Base-by-base conservation (phyloP, 2,329 filamentous ascomycete genomes). In the Aphanoascus verrucosus region DNA sequence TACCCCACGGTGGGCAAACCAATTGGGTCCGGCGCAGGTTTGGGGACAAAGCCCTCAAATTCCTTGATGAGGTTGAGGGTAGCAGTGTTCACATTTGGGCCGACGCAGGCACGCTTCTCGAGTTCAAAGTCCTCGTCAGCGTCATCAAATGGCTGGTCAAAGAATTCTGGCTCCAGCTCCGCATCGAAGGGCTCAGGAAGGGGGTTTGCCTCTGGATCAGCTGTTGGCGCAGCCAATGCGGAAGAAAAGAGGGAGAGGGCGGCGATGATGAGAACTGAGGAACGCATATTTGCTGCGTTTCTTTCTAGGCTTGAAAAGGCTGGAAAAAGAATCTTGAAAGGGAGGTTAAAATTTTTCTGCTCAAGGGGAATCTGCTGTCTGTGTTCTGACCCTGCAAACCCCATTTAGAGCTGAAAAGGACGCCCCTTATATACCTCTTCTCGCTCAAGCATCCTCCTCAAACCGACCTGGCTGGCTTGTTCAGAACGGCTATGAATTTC, bases 1-100 rank as follows among this genome's bases (percentile, higher is more conserved):
- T 77, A 77, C 2, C 75, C 76, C 0, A 78, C 70, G 3, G 74
- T 78, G 0, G 74, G 72, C 23, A 72, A 64, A 28, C 74, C 74
- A 43, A 70, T 68, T 15, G 74, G 71, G 55, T 77, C 74, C 5
- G 65, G 63, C 19, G 57, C 60, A 14, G 63, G 61, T 7, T 49
- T 59, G 1, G 63, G 48, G 15, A 68, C 59, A 56, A 67, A 68
- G 28, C 64, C 64, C 56, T 71, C 68, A 43, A 66, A 71, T 56
- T 66, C 60, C 49, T 70, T 70, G 55, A 72, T 68, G 15, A 71
- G 59, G 46, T 60, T 42, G 19, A 71, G 53, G 9, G 67, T 69
- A 8, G 64, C 66, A 12, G 54, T 53, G 55, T 70, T 72, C 50
- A 69, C 61, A 3, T 55, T 46, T 6, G 63, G 62, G n/a, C 58